Evolutionary conservation across 495 filamentous ascomycete species (phyloP), one percentile per base, ranked within the genome.

Genomic region (Annulohypoxylon maeteangense): DNA sequence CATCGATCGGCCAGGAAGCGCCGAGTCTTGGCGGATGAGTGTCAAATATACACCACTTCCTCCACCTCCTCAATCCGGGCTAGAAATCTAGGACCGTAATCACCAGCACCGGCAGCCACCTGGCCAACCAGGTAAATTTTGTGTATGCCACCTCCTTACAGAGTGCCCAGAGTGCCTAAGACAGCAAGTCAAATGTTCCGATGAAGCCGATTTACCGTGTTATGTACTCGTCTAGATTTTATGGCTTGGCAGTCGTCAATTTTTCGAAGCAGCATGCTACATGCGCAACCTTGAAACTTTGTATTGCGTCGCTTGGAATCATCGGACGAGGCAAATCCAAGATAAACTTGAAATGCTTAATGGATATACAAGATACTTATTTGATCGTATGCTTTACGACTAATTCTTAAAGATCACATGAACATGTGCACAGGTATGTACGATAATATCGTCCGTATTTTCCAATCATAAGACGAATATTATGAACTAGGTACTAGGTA

Each of bases 61-160:
- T 10, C 32, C 25, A 38, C 62, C 62, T 50, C 42, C 34, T 16
- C 32, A 10, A 57, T 57, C 34, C 54, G 54, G 36, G 2, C 44
- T 54, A 56, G 10, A 20, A 40, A 47, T 42, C 22, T 22, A 4
- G 51, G 5, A 29, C 25, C 38, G 23, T 22, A 51, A 27, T 16
- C 48, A 56, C 23, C 48, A 56, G 38, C 29, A 29, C 40, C 38
- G 14, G 20, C 29, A 58, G 14, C 29, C 50, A 14, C 22, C 57
- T 36, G 16, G 31, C 23, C 47, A 23, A 22, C 47, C 32, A 53
- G 23, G 18, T 25, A 16, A 31, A 10, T 36, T 14, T 20, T 5
- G 36, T 34, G 47, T 34, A 42, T 20, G 25, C 25, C 18, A 27
- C 34, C 36, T 64, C 50, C 62, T 56, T 45, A 57, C 54, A 12